Evolutionary conservation across 192 early-diverging fungal genomes (phyloP), one percentile per base, ranked within the genome.

Genomic region (Linnemannia elongata): DNA sequence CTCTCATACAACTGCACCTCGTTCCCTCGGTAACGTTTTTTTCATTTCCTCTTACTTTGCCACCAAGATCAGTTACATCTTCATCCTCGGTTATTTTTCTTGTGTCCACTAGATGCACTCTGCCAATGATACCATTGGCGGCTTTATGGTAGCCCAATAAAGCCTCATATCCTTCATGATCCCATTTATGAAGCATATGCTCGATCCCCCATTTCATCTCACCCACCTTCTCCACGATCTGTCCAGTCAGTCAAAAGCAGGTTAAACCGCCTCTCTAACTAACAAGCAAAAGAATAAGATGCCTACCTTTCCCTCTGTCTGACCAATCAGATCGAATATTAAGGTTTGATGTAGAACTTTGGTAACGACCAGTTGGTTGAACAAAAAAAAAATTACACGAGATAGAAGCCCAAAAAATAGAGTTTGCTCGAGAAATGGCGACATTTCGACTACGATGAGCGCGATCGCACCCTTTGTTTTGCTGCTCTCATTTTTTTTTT

Each of bases 361-460:
- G 54, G 55, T 57, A 27, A 27, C 55, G 17, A 15, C 60, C 60
- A 15, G 12, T 12, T 55, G 6, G 20, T 66, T 27, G 7, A 52
- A 20, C 20, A 20, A 18, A 52, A 52, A 49, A 17, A 45, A 12
- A 45, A 0, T 18, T 52, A 17, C 49, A 52, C 17, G 5, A 17
- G 20, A 18, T 6, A 52, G 49, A 52, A 52, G 49, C 49, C 49
- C 49, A 73, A 73, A 45, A 73, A 73, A 30, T 24, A 41, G 24
- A 41, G 42, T 45, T 77, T n/a, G 8, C 24, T n/a, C 27, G 60
- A 73, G 44, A 74, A 77, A 85, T 85, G 77, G 83, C 83, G 83
- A 79, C 83, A 85, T 85, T 85, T 85, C 83, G 47, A 45, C 49
- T 22, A 35, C 82, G 55, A 72, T 72, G 30, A n/a, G 45, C 79